Conservation (phyloP, 2,329 filamentous ascomycete species). For the Aspergillus amoenus region DNA sequence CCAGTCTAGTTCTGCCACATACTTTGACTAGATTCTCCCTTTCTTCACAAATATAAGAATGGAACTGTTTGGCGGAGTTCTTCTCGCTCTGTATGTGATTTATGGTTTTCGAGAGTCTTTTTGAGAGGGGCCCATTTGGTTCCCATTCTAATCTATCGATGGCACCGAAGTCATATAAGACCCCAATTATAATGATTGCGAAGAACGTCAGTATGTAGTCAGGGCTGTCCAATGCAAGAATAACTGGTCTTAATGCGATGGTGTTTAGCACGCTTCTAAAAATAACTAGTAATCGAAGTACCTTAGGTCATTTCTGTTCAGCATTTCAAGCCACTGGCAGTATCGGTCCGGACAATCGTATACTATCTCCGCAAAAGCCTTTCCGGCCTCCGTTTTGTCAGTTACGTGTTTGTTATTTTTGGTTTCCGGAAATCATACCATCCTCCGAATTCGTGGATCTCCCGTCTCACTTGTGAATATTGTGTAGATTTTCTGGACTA, state of each 20-base stretch:
- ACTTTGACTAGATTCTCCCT: not conserved
- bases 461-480: conserved; percentile 11
- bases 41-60: conserved; percentile 3
- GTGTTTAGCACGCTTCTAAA: not conserved
- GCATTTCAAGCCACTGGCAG: not conserved
- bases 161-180: conserved; percentile 6
- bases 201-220: conserved; percentile 21
- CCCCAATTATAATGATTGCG: conserved; percentile 21
- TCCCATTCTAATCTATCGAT: conserved; percentile 10
- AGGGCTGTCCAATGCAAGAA: not conserved
- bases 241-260: not conserved
- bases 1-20: not conserved
- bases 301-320: not conserved
- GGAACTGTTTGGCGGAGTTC: conserved; percentile 9
- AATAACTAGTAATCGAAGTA: not conserved
- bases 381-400: conserved; percentile 24
- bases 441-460: conserved; percentile 10
- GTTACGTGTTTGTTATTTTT: not conserved
- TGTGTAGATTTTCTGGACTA: conserved; percentile 2
- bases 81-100: not conserved
- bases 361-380: conserved; percentile 23
- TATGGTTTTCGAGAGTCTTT: not conserved
- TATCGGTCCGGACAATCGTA: conserved; percentile 11
- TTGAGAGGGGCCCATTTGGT: conserved; percentile 3
- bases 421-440: conserved; percentile 15